Evolutionary conservation across 2,329 filamentous ascomycete genomes (phyloP), one percentile per base, ranked within the genome.

Genomic region (Fusarium fracticaudum): DNA sequence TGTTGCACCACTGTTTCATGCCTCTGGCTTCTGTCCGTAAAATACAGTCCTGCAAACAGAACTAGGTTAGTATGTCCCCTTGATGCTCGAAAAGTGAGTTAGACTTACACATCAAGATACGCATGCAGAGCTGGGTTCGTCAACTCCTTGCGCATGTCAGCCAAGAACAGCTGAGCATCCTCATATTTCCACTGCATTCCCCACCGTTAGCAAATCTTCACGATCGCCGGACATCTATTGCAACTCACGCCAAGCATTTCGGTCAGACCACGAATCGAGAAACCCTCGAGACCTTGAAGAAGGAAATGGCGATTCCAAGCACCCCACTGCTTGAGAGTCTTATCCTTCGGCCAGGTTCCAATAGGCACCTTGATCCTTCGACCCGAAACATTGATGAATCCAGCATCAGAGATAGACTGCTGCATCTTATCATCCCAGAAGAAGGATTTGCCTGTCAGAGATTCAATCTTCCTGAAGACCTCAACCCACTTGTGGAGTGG

Each of bases 301-400:
- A 78, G 26, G 17, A 76, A 75, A 18, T 78, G 76, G 1, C 73
- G 63, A 12, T 77, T 79, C 73, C 71, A 79, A 5, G 67, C 48
- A n/a, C 76, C 78, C 78, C 72, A 79, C 17, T 73, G 62, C 60
- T 80, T 79, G 10, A 80, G 69, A 24, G 50, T 64, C 35, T 72
- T 73, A 41, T 83, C 81, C 60, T 76, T 78, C 0, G 82, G 73
- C 81, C 82, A 80, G 4, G 68, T 66, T 17, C 78, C 78, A 37
- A 76, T 69, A 0, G 74, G 75, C 1, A 76, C 67, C 61, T 78
- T 79, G 65, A 75, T 66, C 11, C 59, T 53, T 13, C 65, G 61
- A 31, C 75, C 73, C 3, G 59, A 54, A 15, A 79, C 66, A 22
- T 71, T 65, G 14, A 53, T 60, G 20, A 75, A 78, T 20, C 75